Conservation (phyloP, 768 basidiomycete species). For the Cantharellus cinnabarinus region DNA sequence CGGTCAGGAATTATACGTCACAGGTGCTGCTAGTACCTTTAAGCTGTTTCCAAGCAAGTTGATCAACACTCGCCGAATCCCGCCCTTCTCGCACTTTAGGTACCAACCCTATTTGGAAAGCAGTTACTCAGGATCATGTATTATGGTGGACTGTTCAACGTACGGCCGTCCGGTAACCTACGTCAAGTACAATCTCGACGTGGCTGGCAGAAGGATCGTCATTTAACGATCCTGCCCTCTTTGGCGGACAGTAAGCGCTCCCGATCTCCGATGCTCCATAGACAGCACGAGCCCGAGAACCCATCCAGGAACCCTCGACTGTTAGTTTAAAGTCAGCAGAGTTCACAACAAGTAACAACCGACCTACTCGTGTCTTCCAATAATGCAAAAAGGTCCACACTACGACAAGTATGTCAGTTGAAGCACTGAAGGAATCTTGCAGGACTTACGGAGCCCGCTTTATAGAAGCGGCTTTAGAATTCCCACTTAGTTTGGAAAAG, state of each 20-base stretch:
- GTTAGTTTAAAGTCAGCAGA: constrained; percentile 12
- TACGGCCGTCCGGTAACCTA: constrained; percentile 52
- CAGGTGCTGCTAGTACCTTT: constrained; percentile 49
- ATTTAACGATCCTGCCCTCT: constrained; percentile 17
- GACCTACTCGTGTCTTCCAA: constrained; percentile 45
- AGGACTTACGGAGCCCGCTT: constrained; percentile 35
- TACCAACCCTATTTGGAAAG: constrained; percentile 46
- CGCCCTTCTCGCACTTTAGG: constrained; percentile 77
- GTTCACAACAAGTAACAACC: not conserved
- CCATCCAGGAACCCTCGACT: constrained; percentile 88
- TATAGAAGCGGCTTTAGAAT: constrained; percentile 53
- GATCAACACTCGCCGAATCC: constrained; percentile 80
- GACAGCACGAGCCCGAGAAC: constrained; percentile 60
- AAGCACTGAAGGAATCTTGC: not conserved
- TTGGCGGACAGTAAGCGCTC: constrained; percentile 76
- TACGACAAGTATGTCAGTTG: constrained; percentile 8
- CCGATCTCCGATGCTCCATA: constrained; percentile 63
- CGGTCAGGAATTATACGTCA: constrained; percentile 22
- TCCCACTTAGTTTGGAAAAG: constrained; percentile 86
- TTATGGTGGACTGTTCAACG: constrained; percentile 9
- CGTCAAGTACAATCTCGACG: constrained; percentile 79
- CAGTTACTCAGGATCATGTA: not conserved
- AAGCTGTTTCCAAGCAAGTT: constrained; percentile 87
- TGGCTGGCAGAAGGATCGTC: constrained; percentile 16
- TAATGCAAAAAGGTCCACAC: constrained; percentile 59